Evolutionary conservation across 768 basidiomycete species (phyloP), one percentile per base, ranked within the genome.

Genomic region (Boletus speciosus): DNA sequence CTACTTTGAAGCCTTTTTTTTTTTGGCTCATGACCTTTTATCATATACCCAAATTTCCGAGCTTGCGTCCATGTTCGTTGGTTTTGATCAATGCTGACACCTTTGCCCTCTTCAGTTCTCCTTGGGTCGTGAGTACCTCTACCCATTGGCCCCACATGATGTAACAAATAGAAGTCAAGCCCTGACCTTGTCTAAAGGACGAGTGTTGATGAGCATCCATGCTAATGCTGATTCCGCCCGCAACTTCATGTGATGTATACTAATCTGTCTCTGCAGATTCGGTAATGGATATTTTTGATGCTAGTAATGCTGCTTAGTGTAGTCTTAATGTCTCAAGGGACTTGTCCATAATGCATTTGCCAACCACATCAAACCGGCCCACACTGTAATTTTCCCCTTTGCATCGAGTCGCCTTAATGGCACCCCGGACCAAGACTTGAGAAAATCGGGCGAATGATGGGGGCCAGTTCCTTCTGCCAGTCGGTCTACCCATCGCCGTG

Each of bases 31-130:
- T 90, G 88, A 91, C 74, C 70, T 68, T 73, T 68, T 74, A 77
- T 76, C 68, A 81, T 75, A 92, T 91, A 92, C 89, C 90, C 89
- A 91, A 92, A 90, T 92, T 91, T 90, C 90, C 75, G 89, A 91
- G 78, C 74, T 61, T 61, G 62, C 47, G 52, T 63, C 12, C 39
- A 15, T 49, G 19, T 46, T 44, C 37, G 12, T 25, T 16, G 23
- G 8, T 46, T 34, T 38, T 36, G 32, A 21, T 16, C 4, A 10
- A 31, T 54, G 47, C 70, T 71, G n/a, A 61, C 56, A 4, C 0
- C 39, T 16, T 34, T 27, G n/a, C 4, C 19, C 40, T 41, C 11
- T 44, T 21, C 32, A 54, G 56, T 12, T 49, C 23, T 10, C 9
- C 21, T 35, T 31, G 37, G 4, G 4, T 41, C 42, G 79, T 81